Conservation (phyloP, 2,329 filamentous ascomycete species). For the Amauroascus niger region DNA sequence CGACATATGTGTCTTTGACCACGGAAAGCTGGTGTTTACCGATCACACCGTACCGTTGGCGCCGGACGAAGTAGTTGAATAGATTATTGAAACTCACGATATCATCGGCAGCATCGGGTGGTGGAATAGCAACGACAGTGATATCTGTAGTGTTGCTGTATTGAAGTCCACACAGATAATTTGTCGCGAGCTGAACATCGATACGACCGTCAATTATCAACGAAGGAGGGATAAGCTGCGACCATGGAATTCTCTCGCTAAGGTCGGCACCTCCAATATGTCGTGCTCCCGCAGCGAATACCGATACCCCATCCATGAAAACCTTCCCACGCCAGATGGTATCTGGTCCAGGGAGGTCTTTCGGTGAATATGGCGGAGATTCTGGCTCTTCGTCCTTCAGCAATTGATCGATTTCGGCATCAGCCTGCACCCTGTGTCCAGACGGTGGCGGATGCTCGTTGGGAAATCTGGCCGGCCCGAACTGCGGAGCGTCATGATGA, state of each 20-base stretch:
- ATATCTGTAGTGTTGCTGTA: constrained; percentile 78
- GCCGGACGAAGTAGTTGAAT: constrained; percentile 77
- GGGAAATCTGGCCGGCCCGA: constrained; percentile 23
- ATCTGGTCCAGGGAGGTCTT: constrained; percentile 60
- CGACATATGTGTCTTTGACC: constrained; percentile 82
- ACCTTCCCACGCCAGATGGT: constrained; percentile 69
- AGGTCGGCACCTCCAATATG: constrained; percentile 79
- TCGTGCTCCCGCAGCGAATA: constrained; percentile 66
- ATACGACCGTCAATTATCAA: constrained; percentile 61
- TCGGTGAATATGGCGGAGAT: constrained; percentile 74
- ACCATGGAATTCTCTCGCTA: constrained; percentile 58
- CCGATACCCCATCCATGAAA: constrained; percentile 66
- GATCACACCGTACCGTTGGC: constrained; percentile 79
- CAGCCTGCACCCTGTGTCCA: constrained; percentile 48
- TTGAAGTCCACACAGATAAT: constrained; percentile 80
- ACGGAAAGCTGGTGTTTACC: constrained; percentile 63
- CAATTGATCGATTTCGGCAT: constrained; percentile 82
- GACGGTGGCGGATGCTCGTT: constrained; percentile 23
- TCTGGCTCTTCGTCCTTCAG: constrained; percentile 72
- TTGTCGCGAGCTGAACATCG: constrained; percentile 68
- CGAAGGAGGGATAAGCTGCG: constrained; percentile 59
- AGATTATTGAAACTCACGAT: constrained; percentile 59
- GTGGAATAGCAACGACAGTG: constrained; percentile 62
- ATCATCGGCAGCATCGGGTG: constrained; percentile 50
- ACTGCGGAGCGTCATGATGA: constrained; percentile 36